phyloP scores from a whole-genome alignment of 106 monocot genomes.

The Agapanthus africanus region DNA sequence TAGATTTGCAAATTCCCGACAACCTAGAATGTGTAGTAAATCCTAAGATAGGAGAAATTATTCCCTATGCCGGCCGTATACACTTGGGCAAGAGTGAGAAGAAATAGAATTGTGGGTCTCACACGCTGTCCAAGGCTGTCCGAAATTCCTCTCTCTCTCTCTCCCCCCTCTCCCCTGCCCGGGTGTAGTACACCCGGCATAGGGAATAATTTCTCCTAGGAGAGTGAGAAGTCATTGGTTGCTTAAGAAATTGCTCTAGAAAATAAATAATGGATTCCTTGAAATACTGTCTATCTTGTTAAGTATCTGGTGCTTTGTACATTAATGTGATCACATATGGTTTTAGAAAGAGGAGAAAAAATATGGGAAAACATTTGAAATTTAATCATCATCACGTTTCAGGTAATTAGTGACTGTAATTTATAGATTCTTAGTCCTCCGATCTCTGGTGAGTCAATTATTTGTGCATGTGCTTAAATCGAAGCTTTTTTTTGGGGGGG shows the following conservation, averaged over 20 bases:
- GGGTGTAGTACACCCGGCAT: too few relatives aligned
- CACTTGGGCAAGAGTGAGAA: too few relatives aligned
- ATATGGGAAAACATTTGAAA: background rate
- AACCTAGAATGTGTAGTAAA: background rate
- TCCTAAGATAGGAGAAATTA: too few relatives aligned
- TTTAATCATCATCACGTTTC: background rate
- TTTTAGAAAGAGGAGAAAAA: background rate
- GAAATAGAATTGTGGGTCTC: too few relatives aligned
- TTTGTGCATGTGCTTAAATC: constrained; percentile 1
- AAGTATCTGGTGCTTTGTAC: background rate
- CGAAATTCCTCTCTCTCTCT: too few relatives aligned
- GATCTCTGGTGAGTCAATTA: background rate
- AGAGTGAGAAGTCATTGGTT: background rate
- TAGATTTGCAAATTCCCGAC: background rate
- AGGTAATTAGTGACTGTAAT: background rate
- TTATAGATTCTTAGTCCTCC: background rate
- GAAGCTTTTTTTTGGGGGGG: too few relatives aligned
- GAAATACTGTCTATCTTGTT: background rate
- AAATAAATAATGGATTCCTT: background rate
- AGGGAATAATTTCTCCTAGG: too few relatives aligned
- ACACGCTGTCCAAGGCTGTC: too few relatives aligned
- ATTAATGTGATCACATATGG: background rate
- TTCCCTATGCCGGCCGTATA: too few relatives aligned
- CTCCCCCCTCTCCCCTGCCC: too few relatives aligned
- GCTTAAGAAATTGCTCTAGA: background rate